Evolutionary conservation across 75 land plant genomes (phyloP), one percentile per base, ranked within the genome.

Genomic region (Picea sitchensis): DNA sequence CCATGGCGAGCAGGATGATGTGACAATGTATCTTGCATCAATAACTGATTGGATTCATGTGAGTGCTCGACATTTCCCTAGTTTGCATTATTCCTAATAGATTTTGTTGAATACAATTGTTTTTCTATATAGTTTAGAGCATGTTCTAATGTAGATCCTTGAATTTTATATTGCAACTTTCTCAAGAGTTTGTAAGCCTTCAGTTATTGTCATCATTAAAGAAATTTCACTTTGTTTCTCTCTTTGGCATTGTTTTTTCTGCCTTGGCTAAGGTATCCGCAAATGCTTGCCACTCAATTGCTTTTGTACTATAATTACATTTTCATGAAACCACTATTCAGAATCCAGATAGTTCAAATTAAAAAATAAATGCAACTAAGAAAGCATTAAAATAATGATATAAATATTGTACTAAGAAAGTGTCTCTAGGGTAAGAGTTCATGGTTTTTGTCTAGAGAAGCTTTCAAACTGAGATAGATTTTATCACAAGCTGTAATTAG

Each of bases 1-100:
- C 76, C 95, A 94, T 79, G 98, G 98, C 14, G 79, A 80, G 59
- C 69, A 85, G 62, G 86, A 80, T 62, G 77, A 59, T 58, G 81
- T 79, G 56, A 86, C 71, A 14, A 73, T 62, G 21, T 82, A 84
- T 86, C 92, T 96, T 44, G 89, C 93, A 69, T 68, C 77, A 14
- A 84, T 84, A 76, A 88, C 78, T 32, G 98, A 94, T 81, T 89
- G 91, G 83, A 93, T 96, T 67, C 88, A 82, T 90, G 99, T 94
- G 34, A 71, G 73, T 67, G 11, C 41, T 13, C 44, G 18, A 32
- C 34, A 4, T 38, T 34, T 67, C 14, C 18, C 5, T 44, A 71
- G 36, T 38, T 44, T 71, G 23, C 44, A 18, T 26, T 71, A 71
- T n/a, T 41, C 51, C n/a, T 71, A 32, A 71, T 11, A 38, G 23